Base-by-base conservation (phyloP, 2,329 filamentous ascomycete species). In the Stagonosporopsis chrysanthemi region DNA sequence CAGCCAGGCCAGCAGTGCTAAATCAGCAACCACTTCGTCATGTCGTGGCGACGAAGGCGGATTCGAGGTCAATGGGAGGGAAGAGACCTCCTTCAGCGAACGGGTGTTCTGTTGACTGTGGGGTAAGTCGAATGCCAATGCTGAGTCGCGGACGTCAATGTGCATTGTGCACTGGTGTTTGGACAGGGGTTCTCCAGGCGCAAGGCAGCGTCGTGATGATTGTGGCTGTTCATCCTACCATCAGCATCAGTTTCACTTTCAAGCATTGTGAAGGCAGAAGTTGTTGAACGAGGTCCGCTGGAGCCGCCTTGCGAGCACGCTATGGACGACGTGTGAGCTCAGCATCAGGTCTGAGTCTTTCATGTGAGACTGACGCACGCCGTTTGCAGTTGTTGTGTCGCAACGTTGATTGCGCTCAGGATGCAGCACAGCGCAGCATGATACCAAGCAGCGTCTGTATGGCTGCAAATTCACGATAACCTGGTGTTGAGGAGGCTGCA, bases 401-500 rank as follows among this genome's bases (percentile, higher is more conserved):
- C 35, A 29, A 28, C 24, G 11, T 40, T 48, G 49, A 24, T 15
- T 36, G 48, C 44, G 54, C 31, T 48, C 39, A 22, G 44, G 43
- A 47, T 47, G 19, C 49, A 35, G 28, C 19, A 42, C 28, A 36
- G 42, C 47, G 59, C 43, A 45, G 33, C 24, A 22, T 43, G 58
- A 61, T 60, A 58, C 36, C 35, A 29, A 56, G 26, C 43, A 56
- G 44, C 42, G 50, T 51, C 52, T 61, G 58, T 60, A 52, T 65
- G 65, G 64, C 28, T 56, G 53, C 42, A 36, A 43, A 51, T 24
- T 41, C 41, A 28, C 38, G 58, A 61, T 48, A 55, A 59, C 53
- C 56, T 60, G 68, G 61, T 69, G 64, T 68, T 69, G 66, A 65
- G 64, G 38, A 46, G 24, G 28, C 38, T 29, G 33, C 29, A 57